Conservation (phyloP, 2,329 filamentous ascomycete genomes). For the Talaromyces sp. region DNA sequence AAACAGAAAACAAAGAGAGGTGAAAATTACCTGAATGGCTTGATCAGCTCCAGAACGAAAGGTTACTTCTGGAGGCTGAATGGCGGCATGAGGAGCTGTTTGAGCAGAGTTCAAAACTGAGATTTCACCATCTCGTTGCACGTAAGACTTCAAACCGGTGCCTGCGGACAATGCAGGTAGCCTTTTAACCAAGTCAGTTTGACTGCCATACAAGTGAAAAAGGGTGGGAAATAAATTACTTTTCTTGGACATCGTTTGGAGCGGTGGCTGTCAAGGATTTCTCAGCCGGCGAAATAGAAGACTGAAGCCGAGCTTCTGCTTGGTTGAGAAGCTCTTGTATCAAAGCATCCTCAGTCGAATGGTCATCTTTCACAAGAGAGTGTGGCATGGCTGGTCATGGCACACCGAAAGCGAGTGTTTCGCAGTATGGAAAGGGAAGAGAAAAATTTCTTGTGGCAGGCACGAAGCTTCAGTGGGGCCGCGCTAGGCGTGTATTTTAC, state of each 20-base stretch:
- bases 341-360: conserved; percentile 49
- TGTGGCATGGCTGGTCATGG: conserved; percentile 4
- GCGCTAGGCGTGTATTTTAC: neutral
- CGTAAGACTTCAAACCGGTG: conserved; percentile 49
- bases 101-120: conserved; percentile 51
- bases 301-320: conserved; percentile 55
- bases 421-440: neutral
- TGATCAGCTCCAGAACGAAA: conserved; percentile 1
- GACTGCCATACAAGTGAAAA: neutral
- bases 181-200: conserved; percentile 22
- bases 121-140: conserved; percentile 49
- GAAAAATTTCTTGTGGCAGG: neutral
- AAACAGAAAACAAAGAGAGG: conserved; percentile 24
- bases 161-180: conserved; percentile 50
- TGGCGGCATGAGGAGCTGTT: conserved; percentile 35
- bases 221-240: neutral
- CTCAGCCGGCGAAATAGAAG: conserved; percentile 18
- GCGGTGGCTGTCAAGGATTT: conserved; percentile 13
- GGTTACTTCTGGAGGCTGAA: neutral
- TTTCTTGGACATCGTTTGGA: neutral
- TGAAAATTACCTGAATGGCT: conserved; percentile 6
- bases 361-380: neutral
- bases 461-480: neutral
- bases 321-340: conserved; percentile 60
- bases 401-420: neutral